These are phyloP conservation scores for Gaertneriomyces semiglobifer DNA, from an alignment of 192 early-diverging fungal species.

Conservation along the genomic window DNA sequence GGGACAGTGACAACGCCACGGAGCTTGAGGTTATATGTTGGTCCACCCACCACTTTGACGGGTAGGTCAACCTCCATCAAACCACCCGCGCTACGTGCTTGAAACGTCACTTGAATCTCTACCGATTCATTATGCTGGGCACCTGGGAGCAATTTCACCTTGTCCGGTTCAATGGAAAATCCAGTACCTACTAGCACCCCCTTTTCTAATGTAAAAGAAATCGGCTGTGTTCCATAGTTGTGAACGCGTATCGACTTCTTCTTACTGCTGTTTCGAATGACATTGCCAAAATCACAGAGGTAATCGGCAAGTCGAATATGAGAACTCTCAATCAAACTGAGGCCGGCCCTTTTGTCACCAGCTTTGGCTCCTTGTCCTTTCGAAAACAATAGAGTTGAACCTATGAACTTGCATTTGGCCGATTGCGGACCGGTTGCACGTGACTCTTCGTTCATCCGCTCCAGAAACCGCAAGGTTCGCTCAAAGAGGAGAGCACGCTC, in stretches of 20 bases:
- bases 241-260: slow-evolving; percentile 42
- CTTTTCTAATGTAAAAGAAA: slow-evolving; percentile 45
- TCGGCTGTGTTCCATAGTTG: slow-evolving; percentile 37
- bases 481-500: slow-evolving; percentile 42
- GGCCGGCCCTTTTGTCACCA: slow-evolving; percentile 36
- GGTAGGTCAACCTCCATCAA: slow-evolving; percentile 38
- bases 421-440: slow-evolving; percentile 11
- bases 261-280: slow-evolving; percentile 48
- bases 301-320: slow-evolving; percentile 43
- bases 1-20: slow-evolving; percentile 51
- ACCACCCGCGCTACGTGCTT: slow-evolving; percentile 33
- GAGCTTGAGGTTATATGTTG: slow-evolving; percentile 40
- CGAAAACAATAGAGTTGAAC: slow-evolving; percentile 44
- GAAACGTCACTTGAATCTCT: slow-evolving; percentile 44
- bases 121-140: slow-evolving; percentile 39
- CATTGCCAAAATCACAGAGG: slow-evolving; percentile 56
- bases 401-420: slow-evolving; percentile 42
- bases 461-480: slow-evolving; percentile 40
- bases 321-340: slow-evolving; percentile 41
- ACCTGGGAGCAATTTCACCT: slow-evolving; percentile 47
- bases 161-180: slow-evolving; percentile 54
- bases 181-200: slow-evolving; percentile 37
- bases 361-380: slow-evolving; percentile 32
- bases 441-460: slow-evolving; percentile 35
- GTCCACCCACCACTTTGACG: slow-evolving; percentile 47